A percentile compares a stretch with the other conserved stretches of the same genome.
Conservation (phyloP, 2,329 filamentous ascomycete genomes). For the Ophiostoma quercus region DNA sequence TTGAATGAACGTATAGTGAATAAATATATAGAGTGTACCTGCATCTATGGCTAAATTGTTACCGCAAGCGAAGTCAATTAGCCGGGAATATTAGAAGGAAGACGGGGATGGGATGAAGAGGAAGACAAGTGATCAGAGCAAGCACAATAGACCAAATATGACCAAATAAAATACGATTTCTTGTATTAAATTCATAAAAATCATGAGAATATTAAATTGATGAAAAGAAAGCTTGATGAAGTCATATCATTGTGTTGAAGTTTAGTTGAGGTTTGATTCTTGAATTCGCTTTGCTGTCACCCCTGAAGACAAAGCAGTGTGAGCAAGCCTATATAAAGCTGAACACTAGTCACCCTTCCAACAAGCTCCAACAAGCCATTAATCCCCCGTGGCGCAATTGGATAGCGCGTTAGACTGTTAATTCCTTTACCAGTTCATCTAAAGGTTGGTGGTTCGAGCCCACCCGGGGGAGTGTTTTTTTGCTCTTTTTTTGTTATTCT, state of each 20-base stretch:
- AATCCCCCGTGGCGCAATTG: slow-evolving; percentile 10
- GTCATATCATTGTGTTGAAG: too few species aligned
- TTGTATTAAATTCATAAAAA: too few species aligned
- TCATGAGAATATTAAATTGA: too few species aligned
- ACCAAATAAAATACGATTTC: too few species aligned
- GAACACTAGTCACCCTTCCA: neutral
- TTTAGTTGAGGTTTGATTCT: too few species aligned
- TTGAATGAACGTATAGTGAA: neutral
- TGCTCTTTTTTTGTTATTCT: neutral
- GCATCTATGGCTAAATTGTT: neutral
- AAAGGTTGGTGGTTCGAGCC: slow-evolving; percentile 11
- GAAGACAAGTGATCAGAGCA: too few species aligned
- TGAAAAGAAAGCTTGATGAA: too few species aligned
- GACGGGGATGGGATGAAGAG: too few species aligned
- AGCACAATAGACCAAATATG: too few species aligned
- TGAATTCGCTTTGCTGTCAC: neutral
- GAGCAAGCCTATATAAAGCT: neutral
- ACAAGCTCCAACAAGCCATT: neutral
- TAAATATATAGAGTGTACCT: neutral
- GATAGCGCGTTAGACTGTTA: slow-evolving; percentile 11
- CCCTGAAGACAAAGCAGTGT: neutral
- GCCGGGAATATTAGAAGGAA: neutral
- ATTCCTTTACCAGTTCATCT: slow-evolving; percentile 1
- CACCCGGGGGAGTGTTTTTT: slow-evolving; percentile 1
- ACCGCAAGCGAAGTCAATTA: neutral